phyloP scores from a whole-genome alignment of 1,284 basidiomycete genomes.

The Ganoderma resinaceum region DNA sequence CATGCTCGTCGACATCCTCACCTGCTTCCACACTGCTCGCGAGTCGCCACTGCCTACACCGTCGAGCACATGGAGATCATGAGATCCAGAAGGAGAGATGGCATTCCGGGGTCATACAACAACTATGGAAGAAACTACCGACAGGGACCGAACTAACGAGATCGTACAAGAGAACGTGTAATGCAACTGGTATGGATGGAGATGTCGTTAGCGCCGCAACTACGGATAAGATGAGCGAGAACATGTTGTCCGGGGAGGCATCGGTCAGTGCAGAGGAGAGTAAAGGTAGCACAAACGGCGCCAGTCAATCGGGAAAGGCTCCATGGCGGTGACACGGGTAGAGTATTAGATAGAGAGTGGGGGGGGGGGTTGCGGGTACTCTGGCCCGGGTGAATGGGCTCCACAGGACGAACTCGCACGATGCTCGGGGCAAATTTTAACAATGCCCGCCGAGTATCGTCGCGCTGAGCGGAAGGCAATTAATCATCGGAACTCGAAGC shows the following conservation, averaged over 20 bases:
- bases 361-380: not conserved
- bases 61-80: constrained; percentile 2
- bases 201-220: constrained; percentile 26
- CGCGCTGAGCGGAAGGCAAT: constrained; percentile 9
- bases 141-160: constrained; percentile 19
- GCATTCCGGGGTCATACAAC: constrained; percentile 31
- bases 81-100: constrained; percentile 15
- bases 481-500: constrained; percentile 51
- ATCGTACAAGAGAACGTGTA: constrained; percentile 27
- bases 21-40: not conserved
- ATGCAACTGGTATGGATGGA: constrained; percentile 31
- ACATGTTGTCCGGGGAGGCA: constrained; percentile 26
- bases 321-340: constrained; percentile 8
- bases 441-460: constrained; percentile 12
- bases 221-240: constrained; percentile 22
- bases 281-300: constrained; percentile 12
- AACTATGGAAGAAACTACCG: constrained; percentile 23
- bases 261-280: constrained; percentile 13
- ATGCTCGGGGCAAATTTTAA: constrained; percentile 27
- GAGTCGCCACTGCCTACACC: not conserved
- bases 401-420: constrained; percentile 8
- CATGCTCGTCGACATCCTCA: not conserved
- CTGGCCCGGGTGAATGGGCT: not conserved
- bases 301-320: not conserved
- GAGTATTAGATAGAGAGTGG: constrained; percentile 10